These are phyloP conservation scores for Boletus rubroflammeus DNA, from an alignment of 768 basidiomycete genomes.

Conservation along the genomic window DNA sequence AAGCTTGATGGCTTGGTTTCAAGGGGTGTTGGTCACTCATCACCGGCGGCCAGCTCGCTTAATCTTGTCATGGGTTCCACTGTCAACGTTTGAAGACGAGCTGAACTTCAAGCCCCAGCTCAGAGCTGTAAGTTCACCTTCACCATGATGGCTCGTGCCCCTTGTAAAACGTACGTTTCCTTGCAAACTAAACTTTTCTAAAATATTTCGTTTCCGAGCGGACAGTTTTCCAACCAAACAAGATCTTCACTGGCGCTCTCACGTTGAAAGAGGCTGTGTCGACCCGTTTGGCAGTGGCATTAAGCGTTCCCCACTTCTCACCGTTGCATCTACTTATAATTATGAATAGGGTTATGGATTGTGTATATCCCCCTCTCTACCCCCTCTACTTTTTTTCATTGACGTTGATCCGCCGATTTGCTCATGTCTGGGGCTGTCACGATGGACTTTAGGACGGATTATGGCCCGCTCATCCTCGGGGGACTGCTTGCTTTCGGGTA, in stretches of 20 bases:
- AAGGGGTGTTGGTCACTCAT: not conserved
- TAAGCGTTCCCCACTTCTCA: not conserved
- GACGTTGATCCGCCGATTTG: not conserved
- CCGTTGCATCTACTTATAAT: slow-evolving; percentile 3
- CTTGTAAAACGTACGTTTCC: too few species aligned
- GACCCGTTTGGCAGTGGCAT: not conserved
- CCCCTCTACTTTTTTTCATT: not conserved
- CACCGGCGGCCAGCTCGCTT: not conserved
- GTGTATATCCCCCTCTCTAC: not conserved
- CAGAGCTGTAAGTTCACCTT: too few species aligned
- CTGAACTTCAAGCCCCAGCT: not conserved
- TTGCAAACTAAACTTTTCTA: not conserved
- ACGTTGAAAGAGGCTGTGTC: not conserved
- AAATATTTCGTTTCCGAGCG: not conserved
- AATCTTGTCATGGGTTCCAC: too few species aligned
- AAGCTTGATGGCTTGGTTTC: too few species aligned
- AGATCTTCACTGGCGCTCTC: not conserved
- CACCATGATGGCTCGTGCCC: too few species aligned
- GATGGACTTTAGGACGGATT: slow-evolving; percentile 3
- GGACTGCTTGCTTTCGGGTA: slow-evolving; percentile 22
- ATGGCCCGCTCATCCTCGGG: slow-evolving; percentile 23
- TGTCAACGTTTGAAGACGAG: not conserved
- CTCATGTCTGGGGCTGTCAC: not conserved
- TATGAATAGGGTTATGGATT: not conserved
- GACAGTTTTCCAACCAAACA: not conserved